phyloP scores from a whole-genome alignment of 2,329 filamentous ascomycete genomes.

The Diaporthe sp. region DNA sequence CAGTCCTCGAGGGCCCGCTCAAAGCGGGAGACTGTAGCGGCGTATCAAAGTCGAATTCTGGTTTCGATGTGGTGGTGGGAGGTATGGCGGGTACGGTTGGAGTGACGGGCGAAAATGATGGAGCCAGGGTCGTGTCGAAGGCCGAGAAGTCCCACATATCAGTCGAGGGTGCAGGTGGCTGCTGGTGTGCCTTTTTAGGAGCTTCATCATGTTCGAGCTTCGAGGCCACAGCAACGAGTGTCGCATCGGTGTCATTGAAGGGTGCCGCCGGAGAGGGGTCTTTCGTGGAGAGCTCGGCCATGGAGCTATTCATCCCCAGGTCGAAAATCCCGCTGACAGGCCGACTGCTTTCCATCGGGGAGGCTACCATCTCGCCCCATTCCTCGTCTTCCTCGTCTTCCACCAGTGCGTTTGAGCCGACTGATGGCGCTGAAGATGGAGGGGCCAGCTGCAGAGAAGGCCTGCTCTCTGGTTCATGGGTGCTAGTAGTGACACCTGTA shows the following conservation, averaged over 20 bases:
- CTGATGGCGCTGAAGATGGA: conserved; percentile 21
- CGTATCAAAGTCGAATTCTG: conserved; percentile 39
- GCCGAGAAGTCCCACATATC: conserved; percentile 40
- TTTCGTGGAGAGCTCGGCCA: neutral
- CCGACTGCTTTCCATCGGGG: conserved; percentile 47
- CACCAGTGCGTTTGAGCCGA: neutral
- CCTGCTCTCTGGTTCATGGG: conserved; percentile 32
- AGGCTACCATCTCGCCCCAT: conserved; percentile 73
- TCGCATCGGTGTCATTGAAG: neutral
- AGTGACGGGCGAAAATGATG: neutral
- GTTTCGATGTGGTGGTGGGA: conserved; percentile 39
- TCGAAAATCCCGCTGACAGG: conserved; percentile 35
- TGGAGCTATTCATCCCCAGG: conserved; percentile 11
- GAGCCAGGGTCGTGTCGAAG: conserved; percentile 35
- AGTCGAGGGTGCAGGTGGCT: neutral
- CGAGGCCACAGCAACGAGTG: conserved; percentile 18
- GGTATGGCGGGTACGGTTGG: conserved; percentile 31
- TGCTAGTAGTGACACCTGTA: conserved; percentile 5
- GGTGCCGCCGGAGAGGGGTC: neutral
- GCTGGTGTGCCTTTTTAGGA: neutral
- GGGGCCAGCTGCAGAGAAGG: conserved; percentile 25
- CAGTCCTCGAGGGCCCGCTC: conserved; percentile 32
- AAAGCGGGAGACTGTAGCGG: conserved; percentile 37
- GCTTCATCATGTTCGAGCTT: neutral
- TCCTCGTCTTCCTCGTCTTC: conserved; percentile 66